phyloP scores from a whole-genome alignment of 1,284 basidiomycete species.

The Tranzscheliella williamsii region DNA sequence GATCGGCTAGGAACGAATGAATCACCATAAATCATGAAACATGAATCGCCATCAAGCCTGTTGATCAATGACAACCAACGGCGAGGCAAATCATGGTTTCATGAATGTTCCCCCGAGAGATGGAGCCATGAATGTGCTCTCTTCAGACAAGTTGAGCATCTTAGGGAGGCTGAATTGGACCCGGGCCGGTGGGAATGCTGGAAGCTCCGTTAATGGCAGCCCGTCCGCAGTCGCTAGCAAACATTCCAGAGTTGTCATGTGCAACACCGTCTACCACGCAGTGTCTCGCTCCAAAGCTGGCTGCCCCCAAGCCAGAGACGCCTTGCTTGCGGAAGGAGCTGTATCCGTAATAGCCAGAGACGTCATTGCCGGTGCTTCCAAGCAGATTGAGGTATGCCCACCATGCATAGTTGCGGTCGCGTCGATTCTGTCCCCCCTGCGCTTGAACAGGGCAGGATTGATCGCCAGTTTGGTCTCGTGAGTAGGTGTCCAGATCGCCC shows the following conservation, averaged over 20 bases:
- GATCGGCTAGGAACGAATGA: too few species aligned
- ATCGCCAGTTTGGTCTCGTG: conserved; percentile 17
- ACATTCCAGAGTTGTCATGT: conserved; percentile 25
- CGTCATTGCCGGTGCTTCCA: conserved; percentile 35
- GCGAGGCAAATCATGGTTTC: too few species aligned
- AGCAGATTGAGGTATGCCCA: conserved; percentile 48
- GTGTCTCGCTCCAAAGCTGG: conserved; percentile 8
- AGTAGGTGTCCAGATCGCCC: conserved; percentile 21
- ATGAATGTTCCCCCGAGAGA: too few species aligned
- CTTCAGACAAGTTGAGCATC: too few species aligned
- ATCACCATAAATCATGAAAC: too few species aligned
- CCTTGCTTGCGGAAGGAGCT: not conserved
- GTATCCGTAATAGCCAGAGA: conserved; percentile 31
- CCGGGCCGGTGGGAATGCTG: conserved; percentile 6
- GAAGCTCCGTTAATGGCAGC: conserved; percentile 20
- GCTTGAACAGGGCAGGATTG: conserved; percentile 30
- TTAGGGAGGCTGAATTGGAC: conserved; percentile 5
- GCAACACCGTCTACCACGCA: conserved; percentile 15
- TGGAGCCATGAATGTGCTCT: too few species aligned
- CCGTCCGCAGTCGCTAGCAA: conserved; percentile 23
- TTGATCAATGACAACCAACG: too few species aligned
- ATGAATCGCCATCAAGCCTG: too few species aligned
- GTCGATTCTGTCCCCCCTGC: conserved; percentile 41
- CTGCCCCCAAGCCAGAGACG: conserved; percentile 1
- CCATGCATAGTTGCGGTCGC: conserved; percentile 46